These are phyloP conservation scores for Petunia hybrid DNA, from an alignment of 305 asterid species.

Conservation along the genomic window DNA sequence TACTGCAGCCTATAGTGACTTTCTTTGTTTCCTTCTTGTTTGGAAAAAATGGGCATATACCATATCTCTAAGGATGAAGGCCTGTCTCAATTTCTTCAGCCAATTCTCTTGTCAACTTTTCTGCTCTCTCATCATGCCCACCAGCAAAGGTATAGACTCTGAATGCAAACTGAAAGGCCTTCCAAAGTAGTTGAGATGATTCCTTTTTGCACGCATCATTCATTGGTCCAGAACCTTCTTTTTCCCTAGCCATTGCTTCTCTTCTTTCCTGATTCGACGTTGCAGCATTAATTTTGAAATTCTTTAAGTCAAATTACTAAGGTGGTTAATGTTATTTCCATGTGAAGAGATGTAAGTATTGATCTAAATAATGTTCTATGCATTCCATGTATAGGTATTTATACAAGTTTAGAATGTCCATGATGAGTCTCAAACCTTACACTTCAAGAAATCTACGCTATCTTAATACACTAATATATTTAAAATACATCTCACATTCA, in stretches of 20 bases:
- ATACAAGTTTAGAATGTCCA: neutral
- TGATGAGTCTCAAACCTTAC: neutral
- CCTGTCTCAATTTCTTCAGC: conserved; percentile 78
- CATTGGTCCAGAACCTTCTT: conserved; percentile 35
- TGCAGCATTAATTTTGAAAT: neutral
- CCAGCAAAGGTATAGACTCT: conserved; percentile 89
- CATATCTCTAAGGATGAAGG: conserved; percentile 38
- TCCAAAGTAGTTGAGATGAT: conserved; percentile 73
- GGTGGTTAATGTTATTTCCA: neutral
- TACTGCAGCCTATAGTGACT: conserved; percentile 32
- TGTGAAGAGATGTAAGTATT: neutral
- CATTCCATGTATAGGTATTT: neutral
- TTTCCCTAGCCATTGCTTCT: conserved; percentile 49
- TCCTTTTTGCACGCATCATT: conserved; percentile 48
- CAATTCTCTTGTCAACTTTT: conserved; percentile 74
- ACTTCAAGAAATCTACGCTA: neutral
- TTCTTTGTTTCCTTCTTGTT: conserved; percentile 16
- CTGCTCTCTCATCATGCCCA: conserved; percentile 94
- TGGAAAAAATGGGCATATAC: conserved; percentile 11
- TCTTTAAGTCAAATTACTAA: neutral
- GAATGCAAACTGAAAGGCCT: conserved; percentile 91
- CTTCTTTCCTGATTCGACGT: conserved; percentile 61
- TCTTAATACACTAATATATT: neutral
- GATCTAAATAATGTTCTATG: neutral
- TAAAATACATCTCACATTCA: neutral